These are phyloP conservation scores for Hyphopichia wangnamkhiaoensis DNA, from an alignment of 1,139 yeast genomes.

Conservation along the genomic window DNA sequence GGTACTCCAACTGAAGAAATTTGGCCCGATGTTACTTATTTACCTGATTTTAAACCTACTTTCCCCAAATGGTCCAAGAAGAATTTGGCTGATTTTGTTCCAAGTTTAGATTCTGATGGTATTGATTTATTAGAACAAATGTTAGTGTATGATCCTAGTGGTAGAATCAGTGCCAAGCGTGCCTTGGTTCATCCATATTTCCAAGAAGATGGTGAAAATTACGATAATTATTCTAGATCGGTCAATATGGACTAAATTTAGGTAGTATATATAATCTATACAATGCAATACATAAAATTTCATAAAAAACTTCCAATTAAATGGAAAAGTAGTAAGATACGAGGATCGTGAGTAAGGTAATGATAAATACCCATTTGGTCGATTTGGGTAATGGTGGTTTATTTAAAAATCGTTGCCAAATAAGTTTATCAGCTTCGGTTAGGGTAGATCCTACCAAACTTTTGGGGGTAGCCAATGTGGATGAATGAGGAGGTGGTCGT, in stretches of 20 bases:
- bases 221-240: constrained; percentile 34
- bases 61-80: constrained; percentile 94
- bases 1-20: constrained; percentile 94
- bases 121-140: constrained; percentile 77
- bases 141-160: constrained; percentile 90
- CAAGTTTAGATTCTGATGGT: constrained; percentile 79
- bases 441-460: neutral
- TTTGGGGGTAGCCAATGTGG: neutral
- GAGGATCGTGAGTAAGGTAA: neutral
- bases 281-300: neutral
- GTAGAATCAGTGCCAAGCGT: constrained; percentile 90
- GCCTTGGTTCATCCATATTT: constrained; percentile 92
- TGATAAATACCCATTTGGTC: neutral
- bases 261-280: neutral
- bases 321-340: constrained; percentile 2
- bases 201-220: constrained; percentile 49
- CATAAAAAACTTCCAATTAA: neutral
- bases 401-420: neutral
- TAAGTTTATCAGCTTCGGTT: neutral
- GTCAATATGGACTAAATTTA: constrained; percentile 38
- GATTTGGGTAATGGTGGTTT: neutral
- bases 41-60: constrained; percentile 93
- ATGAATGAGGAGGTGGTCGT: too few species aligned
- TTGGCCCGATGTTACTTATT: constrained; percentile 95
- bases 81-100: constrained; percentile 70